A percentile compares a stretch with the other conserved stretches of the same genome.
Conservation (phyloP, 495 filamentous ascomycete species). For the Aspergillus steynii region DNA sequence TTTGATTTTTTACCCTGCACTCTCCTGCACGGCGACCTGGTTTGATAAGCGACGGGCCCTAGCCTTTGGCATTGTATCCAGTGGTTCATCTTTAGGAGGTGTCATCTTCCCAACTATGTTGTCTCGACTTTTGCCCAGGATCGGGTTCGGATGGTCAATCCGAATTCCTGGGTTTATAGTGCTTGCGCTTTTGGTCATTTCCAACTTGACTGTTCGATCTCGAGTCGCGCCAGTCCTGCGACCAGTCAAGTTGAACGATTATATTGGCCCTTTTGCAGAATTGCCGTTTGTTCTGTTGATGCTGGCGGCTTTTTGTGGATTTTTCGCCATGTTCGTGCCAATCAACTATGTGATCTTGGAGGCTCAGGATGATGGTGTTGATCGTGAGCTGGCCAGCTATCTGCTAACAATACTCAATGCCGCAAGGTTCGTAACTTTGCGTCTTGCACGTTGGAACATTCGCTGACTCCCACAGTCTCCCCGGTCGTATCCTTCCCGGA, state of each 20-base stretch:
- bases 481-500: constrained; percentile 59
- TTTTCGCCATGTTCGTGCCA: constrained; percentile 21
- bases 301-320: constrained; percentile 18
- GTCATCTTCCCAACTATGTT: constrained; percentile 46
- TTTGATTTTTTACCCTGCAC: constrained; percentile 17
- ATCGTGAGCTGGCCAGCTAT: constrained; percentile 14
- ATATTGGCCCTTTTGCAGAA: constrained; percentile 11
- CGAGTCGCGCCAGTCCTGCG: constrained; percentile 42
- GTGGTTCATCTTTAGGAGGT: constrained; percentile 53
- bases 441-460: background rate
- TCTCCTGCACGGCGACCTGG: constrained; percentile 38
- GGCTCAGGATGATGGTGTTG: constrained; percentile 15
- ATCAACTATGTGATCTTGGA: constrained; percentile 20
- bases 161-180: constrained; percentile 41
- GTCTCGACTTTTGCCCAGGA: constrained; percentile 26
- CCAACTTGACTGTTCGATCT: constrained; percentile 32
- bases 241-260: constrained; percentile 6
- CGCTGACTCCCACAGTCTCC: constrained; percentile 11
- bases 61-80: constrained; percentile 49
- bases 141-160: constrained; percentile 42
- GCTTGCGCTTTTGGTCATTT: constrained; percentile 25
- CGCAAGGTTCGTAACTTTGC: constrained; percentile 11
- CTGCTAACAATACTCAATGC: constrained; percentile 18
- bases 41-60: constrained; percentile 51
- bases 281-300: constrained; percentile 13